These are phyloP conservation scores for Boletus rubroflammeus DNA, from an alignment of 768 basidiomycete species.

Conservation along the genomic window DNA sequence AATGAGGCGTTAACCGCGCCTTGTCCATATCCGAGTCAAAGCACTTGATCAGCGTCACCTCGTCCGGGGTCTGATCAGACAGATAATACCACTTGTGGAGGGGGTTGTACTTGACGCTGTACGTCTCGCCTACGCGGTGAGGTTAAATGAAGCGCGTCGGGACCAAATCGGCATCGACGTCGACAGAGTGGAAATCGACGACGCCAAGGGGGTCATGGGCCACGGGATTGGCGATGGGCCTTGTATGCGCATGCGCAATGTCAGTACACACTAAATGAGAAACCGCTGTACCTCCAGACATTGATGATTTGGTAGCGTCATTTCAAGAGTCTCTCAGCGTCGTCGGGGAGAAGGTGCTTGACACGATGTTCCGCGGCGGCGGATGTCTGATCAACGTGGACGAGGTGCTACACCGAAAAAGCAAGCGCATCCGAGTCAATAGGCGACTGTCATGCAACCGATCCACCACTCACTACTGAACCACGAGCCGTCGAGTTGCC, in stretches of 20 bases:
- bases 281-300: constrained; percentile 35
- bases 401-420: constrained; percentile 24
- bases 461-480: constrained; percentile 25
- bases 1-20: constrained; percentile 29
- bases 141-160: constrained; percentile 34
- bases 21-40: constrained; percentile 38
- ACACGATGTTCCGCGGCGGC: constrained; percentile 34
- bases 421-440: not conserved
- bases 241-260: not conserved
- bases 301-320: constrained; percentile 41
- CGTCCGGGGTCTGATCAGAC: constrained; percentile 35
- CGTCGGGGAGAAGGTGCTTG: constrained; percentile 33
- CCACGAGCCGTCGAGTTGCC: constrained; percentile 10
- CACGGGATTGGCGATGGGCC: constrained; percentile 35
- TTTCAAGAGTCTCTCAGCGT: constrained; percentile 38
- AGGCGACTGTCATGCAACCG: not conserved
- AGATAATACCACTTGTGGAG: constrained; percentile 40
- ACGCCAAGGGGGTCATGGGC: constrained; percentile 37
- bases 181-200: constrained; percentile 35
- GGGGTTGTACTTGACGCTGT: constrained; percentile 33
- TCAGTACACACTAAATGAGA: not conserved
- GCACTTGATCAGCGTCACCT: constrained; percentile 39
- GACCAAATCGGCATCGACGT: constrained; percentile 33
- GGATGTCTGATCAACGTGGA: constrained; percentile 43
- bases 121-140: constrained; percentile 18